Evolutionary conservation across 106 monocot genomes (phyloP).

Genomic region (Narthecium ossifragum): DNA sequence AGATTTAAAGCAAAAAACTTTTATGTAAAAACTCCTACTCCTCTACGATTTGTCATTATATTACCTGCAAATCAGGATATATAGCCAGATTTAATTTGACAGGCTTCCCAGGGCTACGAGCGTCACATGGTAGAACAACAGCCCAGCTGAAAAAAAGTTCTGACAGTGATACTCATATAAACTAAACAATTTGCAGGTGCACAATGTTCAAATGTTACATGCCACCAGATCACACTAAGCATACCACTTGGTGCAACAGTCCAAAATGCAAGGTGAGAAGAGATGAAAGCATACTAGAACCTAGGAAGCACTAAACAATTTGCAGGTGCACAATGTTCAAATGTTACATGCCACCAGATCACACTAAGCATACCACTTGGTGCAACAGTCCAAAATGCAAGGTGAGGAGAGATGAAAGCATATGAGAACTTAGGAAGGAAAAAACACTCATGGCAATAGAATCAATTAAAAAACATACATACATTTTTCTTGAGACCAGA

Average conservation of each 20-base stretch:
- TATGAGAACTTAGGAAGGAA: neutral
- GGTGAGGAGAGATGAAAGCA: neutral
- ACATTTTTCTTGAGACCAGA: constrained; percentile 75
- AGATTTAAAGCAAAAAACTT: neutral
- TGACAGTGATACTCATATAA: neutral
- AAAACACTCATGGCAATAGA: neutral
- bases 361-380: neutral
- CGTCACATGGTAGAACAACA: constrained; percentile 68
- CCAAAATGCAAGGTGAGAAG: neutral
- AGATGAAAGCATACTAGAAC: neutral
- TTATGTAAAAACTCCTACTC: no score
- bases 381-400: neutral
- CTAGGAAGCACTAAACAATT: neutral
- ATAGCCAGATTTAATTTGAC: constrained; percentile 64
- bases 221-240: no score
- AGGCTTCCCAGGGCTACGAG: constrained; percentile 50
- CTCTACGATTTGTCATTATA: no score
- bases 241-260: neutral
- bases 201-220: no score
- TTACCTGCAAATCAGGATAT: constrained; percentile 77
- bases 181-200: no score
- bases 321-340: no score
- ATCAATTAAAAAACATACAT: constrained; percentile 3
- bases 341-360: no score
- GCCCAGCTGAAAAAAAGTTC: constrained; percentile 59